Conservation (phyloP, 345 rosid genomes). For the Citrus trifoliata region DNA sequence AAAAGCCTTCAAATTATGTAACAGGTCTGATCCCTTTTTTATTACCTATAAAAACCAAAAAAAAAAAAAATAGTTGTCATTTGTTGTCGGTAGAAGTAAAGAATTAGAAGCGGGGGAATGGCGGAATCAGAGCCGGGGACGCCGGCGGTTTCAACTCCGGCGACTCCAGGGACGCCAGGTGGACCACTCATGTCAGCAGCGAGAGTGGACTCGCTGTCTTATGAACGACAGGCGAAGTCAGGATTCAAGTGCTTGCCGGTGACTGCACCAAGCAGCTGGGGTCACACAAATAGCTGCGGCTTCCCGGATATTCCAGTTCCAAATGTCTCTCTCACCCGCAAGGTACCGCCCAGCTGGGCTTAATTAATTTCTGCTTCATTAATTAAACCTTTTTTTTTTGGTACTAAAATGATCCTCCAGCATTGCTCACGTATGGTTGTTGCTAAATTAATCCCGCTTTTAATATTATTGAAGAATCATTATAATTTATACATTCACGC, state of each 20-base stretch:
- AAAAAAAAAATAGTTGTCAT: not conserved
- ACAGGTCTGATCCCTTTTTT: conserved; percentile 9
- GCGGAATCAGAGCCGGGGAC: conserved; percentile 41
- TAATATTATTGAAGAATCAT: too few relatives aligned
- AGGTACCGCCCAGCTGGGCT: conserved; percentile 40
- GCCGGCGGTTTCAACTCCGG: conserved; percentile 70
- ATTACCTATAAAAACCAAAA: not conserved
- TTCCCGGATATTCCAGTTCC: conserved; percentile 71
- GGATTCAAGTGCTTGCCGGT: conserved; percentile 93
- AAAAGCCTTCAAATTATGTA: conserved; percentile 68
- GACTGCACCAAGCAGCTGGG: conserved; percentile 58
- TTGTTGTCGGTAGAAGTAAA: not conserved
- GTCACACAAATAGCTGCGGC: conserved; percentile 54
- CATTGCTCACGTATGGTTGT: too few relatives aligned
- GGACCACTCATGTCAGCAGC: conserved; percentile 70
- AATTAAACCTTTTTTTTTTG: too few relatives aligned
- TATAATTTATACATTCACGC: too few relatives aligned
- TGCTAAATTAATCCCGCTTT: too few relatives aligned
- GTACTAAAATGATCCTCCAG: too few relatives aligned
- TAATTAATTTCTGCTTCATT: too few relatives aligned
- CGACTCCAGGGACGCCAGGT: conserved; percentile 93
- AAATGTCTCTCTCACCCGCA: conserved; percentile 82
- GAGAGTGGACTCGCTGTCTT: conserved; percentile 89
- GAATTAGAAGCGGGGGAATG: conserved; percentile 18
- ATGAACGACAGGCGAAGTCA: conserved; percentile 81